Conservation (phyloP, 2,329 filamentous ascomycete species). For the Diaporthe citri region DNA sequence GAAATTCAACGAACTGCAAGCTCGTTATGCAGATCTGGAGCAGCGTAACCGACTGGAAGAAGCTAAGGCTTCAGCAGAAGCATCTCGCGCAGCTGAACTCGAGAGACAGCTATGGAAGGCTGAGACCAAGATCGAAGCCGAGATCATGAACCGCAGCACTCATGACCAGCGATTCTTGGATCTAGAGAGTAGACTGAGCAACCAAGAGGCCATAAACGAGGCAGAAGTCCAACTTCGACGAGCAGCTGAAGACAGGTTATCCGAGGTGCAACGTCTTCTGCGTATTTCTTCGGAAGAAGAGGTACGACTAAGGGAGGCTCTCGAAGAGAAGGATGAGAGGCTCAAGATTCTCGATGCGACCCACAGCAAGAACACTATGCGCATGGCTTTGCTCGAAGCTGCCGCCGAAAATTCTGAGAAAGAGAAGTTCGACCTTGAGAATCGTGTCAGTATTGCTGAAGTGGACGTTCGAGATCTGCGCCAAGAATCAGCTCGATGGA, state of each 20-base stretch:
- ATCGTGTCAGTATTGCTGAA: conserved; percentile 67
- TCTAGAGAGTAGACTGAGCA: conserved; percentile 75
- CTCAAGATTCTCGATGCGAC: conserved; percentile 71
- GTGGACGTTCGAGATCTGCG: conserved; percentile 66
- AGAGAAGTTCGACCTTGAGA: conserved; percentile 66
- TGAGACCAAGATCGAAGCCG: conserved; percentile 70
- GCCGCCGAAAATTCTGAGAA: conserved; percentile 71
- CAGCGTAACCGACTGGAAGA: conserved; percentile 65
- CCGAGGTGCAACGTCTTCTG: conserved; percentile 78
- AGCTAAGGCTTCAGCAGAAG: conserved; percentile 62
- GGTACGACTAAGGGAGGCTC: conserved; percentile 72
- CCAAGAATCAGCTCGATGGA: conserved; percentile 72
- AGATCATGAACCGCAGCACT: conserved; percentile 71
- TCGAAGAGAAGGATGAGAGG: conserved; percentile 78
- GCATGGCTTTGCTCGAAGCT: conserved; percentile 75
- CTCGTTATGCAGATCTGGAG: conserved; percentile 71
- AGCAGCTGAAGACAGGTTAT: conserved; percentile 77
- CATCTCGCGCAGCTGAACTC: conserved; percentile 62
- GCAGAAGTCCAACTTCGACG: conserved; percentile 73
- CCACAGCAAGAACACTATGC: conserved; percentile 68
- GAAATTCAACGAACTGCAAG: conserved; percentile 70
- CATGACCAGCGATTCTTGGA: conserved; percentile 74
- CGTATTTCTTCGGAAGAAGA: conserved; percentile 80
- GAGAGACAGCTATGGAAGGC: conserved; percentile 67
- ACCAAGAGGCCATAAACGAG: conserved; percentile 74